Evolutionary conservation across 805 yeast species (phyloP), one percentile per base, ranked within the genome.

Genomic region (Metschnikowia sp.): DNA sequence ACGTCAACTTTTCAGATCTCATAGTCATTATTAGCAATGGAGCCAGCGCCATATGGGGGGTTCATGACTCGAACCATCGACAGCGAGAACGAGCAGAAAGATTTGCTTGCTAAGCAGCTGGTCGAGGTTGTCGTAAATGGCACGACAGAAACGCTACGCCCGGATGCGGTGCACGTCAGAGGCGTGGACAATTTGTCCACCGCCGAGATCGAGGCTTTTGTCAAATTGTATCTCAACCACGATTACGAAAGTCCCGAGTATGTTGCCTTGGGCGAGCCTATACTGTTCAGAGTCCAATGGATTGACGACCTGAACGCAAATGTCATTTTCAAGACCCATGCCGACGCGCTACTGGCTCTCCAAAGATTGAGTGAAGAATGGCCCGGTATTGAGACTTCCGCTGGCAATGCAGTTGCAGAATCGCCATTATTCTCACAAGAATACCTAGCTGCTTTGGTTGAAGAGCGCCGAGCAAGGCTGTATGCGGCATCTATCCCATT

Each of bases 121-220:
- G 62, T 69, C 15, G 67, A 67, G 31, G 66, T 73, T 10, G 47
- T 39, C 4, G 61, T 66, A 32, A 60, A 68, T 42, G 72, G 71
- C 19, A 47, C 51, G 38, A 50, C 63, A 6, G 70, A 72, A 48
- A 57, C 57, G 1, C 47, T 71, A 32, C 60, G 83, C 40, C 75
- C 77, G 2, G 78, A 76, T 30, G 74, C 83, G 0, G 51, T 84
- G 15, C 70, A 66, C 46, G 51, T 84, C 4, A 60, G 68, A 38
- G 91, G 91, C 18, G 89, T 84, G 3, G 87, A 84, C 51, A 79
- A 76, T 45, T 67, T 84, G 39, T 75, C 83, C 37, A 81, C 87
- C 8, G 71, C 75, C 41, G 84, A 82, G 46, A 77, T 84, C 53
- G 80, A 80, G 62, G 60, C 72, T 11, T 83, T 72, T 57, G 62